A percentile compares a stretch with the other conserved stretches of the same genome.
phyloP scores from a whole-genome alignment of 2,329 filamentous ascomycete genomes.

The Venturia carpophila region DNA sequence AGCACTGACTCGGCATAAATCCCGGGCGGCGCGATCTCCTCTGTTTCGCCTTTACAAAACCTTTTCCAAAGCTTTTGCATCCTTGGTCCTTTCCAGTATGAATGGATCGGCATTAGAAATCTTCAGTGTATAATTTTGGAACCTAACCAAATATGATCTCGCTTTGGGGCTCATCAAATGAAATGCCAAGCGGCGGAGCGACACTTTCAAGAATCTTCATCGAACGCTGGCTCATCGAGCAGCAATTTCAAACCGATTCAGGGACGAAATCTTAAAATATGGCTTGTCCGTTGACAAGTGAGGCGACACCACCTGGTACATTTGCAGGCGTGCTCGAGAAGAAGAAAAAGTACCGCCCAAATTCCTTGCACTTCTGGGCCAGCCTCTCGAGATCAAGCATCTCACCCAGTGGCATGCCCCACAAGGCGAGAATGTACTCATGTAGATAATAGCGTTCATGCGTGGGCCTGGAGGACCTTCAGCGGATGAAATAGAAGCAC shows the following conservation, averaged over 20 bases:
- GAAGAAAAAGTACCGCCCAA: slow-evolving; percentile 53
- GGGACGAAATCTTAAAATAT: slow-evolving; percentile 25
- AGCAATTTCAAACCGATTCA: neutral
- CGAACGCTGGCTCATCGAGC: neutral
- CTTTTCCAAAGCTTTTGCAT: too few species aligned
- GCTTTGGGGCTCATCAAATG: too few species aligned
- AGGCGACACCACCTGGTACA: slow-evolving; percentile 33
- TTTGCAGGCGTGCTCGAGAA: slow-evolving; percentile 54
- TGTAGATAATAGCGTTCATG: slow-evolving; percentile 30
- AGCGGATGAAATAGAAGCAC: neutral
- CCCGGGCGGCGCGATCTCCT: too few species aligned
- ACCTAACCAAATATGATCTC: too few species aligned
- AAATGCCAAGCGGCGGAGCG: neutral
- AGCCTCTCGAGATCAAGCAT: slow-evolving; percentile 44
- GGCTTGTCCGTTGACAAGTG: slow-evolving; percentile 38
- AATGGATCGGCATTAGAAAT: too few species aligned
- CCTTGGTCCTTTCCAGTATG: too few species aligned
- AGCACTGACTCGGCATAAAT: too few species aligned
- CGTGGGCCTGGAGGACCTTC: neutral
- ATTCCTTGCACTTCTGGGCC: slow-evolving; percentile 47
- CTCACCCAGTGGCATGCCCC: slow-evolving; percentile 36
- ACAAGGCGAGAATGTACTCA: slow-evolving; percentile 32
- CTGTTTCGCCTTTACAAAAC: too few species aligned
- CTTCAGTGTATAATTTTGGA: too few species aligned
- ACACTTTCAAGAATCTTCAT: neutral